These are phyloP conservation scores for Yamadazyma blattariae DNA, from an alignment of 1,139 yeast genomes.

Conservation along the genomic window DNA sequence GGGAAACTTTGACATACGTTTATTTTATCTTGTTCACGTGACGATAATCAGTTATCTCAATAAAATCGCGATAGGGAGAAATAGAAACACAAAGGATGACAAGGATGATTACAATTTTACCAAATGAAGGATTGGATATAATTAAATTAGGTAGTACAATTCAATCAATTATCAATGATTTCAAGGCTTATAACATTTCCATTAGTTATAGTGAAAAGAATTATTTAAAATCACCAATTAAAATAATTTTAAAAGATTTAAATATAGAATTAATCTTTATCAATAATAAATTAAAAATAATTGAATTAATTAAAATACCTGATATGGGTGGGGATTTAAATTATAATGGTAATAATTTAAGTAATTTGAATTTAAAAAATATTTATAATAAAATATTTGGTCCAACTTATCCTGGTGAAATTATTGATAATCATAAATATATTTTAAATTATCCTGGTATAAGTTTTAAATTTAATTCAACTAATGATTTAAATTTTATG, in stretches of 20 bases:
- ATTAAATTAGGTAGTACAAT: constrained; percentile 27
- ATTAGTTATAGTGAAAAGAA: constrained; percentile 21
- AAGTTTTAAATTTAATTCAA: constrained; percentile 29
- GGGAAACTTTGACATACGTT: not conserved
- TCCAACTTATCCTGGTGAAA: constrained; percentile 57
- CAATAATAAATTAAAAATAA: constrained; percentile 34
- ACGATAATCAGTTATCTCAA: no score
- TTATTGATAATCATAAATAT: constrained; percentile 19
- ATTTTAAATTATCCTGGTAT: constrained; percentile 56
- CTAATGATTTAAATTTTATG: constrained; percentile 15
- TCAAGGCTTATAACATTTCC: constrained; percentile 25
- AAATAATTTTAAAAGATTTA: constrained; percentile 25
- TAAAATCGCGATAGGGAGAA: constrained; percentile 2
- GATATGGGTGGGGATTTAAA: constrained; percentile 12
- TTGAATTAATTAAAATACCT: constrained; percentile 38
- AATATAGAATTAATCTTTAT: constrained; percentile 44
- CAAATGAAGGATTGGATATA: constrained; percentile 33
- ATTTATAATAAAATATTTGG: constrained; percentile 60
- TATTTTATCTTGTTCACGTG: no score
- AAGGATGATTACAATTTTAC: constrained; percentile 16
- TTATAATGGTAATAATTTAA: constrained; percentile 28
- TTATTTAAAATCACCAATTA: constrained; percentile 31
- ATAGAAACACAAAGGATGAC: not conserved
- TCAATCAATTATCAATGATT: constrained; percentile 23
- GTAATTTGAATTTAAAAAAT: constrained; percentile 25